Evolutionary conservation across 257 asterid genomes (phyloP).

Genomic region (Mentha longifolia): DNA sequence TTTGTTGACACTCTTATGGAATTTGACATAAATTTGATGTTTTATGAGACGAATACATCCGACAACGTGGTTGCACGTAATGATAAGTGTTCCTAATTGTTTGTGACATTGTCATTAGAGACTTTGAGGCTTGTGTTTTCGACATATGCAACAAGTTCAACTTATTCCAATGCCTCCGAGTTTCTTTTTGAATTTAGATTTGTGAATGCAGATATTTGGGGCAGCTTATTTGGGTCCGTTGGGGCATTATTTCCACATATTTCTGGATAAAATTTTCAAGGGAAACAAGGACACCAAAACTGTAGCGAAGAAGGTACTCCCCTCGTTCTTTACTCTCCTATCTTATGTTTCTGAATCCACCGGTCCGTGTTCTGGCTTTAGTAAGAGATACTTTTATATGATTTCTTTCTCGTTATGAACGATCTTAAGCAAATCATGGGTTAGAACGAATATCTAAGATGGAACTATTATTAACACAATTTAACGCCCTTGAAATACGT

Average conservation of each 20-base stretch:
- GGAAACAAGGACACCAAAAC: slow-evolving; percentile 88
- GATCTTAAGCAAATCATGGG: background rate
- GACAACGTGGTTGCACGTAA: background rate
- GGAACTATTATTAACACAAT: background rate
- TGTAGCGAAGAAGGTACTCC: slow-evolving; percentile 86
- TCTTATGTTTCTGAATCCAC: background rate
- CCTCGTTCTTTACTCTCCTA: background rate
- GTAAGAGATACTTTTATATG: slow-evolving; percentile 5
- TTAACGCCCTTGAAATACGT: slow-evolving; percentile 19
- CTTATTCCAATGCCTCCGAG: background rate
- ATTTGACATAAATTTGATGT: background rate
- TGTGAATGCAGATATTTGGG: slow-evolving; percentile 71
- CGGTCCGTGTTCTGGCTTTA: too few species aligned
- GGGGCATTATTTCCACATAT: slow-evolving; percentile 82
- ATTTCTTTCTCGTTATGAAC: background rate
- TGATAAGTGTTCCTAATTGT: background rate
- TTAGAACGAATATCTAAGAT: background rate
- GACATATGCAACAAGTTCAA: background rate
- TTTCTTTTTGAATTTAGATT: slow-evolving; percentile 26
- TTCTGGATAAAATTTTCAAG: slow-evolving; percentile 86
- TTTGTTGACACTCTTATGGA: background rate
- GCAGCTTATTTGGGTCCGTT: slow-evolving; percentile 91
- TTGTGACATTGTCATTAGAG: background rate
- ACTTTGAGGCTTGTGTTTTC: background rate
- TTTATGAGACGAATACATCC: background rate